Conservation (phyloP, 495 filamentous ascomycete species). For the Neurospora hispaniola region DNA sequence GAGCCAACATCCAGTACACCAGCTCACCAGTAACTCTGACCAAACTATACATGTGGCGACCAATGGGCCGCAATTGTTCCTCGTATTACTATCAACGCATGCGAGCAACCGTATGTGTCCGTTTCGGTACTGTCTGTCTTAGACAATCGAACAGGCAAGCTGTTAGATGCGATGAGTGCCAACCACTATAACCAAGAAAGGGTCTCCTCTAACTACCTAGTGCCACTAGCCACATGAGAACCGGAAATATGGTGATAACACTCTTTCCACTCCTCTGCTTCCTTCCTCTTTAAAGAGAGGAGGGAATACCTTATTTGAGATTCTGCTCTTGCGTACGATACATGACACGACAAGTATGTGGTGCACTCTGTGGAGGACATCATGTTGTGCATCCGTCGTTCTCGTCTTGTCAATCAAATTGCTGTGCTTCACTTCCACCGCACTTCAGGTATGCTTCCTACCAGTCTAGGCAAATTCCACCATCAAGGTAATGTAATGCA, state of each 20-base stretch:
- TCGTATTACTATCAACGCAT: background rate
- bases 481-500: background rate
- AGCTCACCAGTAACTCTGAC: background rate
- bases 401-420: background rate
- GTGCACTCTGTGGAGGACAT: background rate
- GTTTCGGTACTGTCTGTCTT: background rate
- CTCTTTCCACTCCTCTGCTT: background rate
- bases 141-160: background rate
- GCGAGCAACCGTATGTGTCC: background rate
- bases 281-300: background rate
- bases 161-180: background rate
- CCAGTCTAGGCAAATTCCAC: background rate
- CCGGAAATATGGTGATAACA: background rate
- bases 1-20: background rate
- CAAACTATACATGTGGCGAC: background rate
- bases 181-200: background rate
- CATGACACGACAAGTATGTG: background rate
- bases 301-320: background rate
- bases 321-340: background rate
- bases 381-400: background rate
- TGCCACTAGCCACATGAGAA: background rate
- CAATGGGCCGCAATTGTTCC: background rate
- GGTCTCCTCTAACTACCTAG: background rate
- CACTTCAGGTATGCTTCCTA: background rate
- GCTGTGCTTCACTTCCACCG: background rate